Percentiles rank a stretch among this genome's conserved stretches.
Evolutionary conservation across 2,329 filamentous ascomycete species (phyloP).

Genomic region (Cordyceps cateniannulata): DNA sequence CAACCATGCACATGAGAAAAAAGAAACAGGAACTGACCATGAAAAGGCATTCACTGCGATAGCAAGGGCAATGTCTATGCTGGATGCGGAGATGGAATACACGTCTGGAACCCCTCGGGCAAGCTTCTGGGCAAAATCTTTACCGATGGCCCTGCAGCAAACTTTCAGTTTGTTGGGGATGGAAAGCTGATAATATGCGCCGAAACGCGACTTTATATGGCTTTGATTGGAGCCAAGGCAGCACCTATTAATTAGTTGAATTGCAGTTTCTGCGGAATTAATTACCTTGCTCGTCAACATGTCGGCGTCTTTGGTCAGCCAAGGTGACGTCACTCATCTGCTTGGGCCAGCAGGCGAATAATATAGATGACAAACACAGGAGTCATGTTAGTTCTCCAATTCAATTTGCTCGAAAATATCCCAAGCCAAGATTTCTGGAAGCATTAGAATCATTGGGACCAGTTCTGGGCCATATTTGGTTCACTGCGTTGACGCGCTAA

Average conservation of each 20-base stretch:
- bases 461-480: too few species aligned
- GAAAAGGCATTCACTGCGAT: constrained; percentile 49
- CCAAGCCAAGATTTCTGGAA: too few species aligned
- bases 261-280: not conserved
- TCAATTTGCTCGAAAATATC: too few species aligned
- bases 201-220: constrained; percentile 29
- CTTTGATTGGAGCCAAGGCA: constrained; percentile 19
- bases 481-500: too few species aligned
- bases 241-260: constrained; percentile 11
- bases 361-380: too few species aligned
- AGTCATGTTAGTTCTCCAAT: too few species aligned
- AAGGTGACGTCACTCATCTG: too few species aligned
- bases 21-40: not conserved
- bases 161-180: constrained; percentile 38
- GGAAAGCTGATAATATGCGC: constrained; percentile 31
- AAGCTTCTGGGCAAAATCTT: constrained; percentile 51
- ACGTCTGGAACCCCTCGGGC: constrained; percentile 40
- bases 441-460: too few species aligned
- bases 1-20: not conserved
- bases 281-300: too few species aligned
- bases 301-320: too few species aligned
- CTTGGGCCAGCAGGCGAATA: too few species aligned
- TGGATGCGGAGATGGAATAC: constrained; percentile 42
- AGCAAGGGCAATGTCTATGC: constrained; percentile 48
- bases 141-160: constrained; percentile 36